phyloP scores from a whole-genome alignment of 2,329 filamentous ascomycete species.

The Talaromyces amestolkiae region DNA sequence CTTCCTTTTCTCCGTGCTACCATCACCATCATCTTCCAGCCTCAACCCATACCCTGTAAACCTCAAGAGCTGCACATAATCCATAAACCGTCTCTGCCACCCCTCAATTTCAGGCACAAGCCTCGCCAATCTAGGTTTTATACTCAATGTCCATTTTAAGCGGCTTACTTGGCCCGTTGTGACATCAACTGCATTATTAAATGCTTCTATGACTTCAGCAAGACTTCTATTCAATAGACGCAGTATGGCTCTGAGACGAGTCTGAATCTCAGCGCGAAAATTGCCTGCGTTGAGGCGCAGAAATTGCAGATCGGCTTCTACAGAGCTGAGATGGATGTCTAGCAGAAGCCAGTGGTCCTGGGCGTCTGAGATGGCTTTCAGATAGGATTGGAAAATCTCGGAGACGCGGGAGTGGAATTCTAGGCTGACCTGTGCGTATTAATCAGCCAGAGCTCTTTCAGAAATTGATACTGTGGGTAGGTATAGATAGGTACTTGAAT shows the following conservation, averaged over 20 bases:
- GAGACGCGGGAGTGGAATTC: neutral
- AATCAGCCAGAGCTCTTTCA: neutral
- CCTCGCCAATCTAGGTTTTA: neutral
- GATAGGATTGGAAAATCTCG: neutral
- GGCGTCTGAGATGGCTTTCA: neutral
- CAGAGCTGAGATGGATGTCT: neutral
- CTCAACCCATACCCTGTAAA: neutral
- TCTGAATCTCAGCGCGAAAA: neutral
- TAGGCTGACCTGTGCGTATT: neutral
- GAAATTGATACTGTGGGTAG: neutral
- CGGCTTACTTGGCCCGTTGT: neutral
- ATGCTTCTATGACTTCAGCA: neutral
- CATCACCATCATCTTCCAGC: neutral
- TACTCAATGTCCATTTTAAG: neutral
- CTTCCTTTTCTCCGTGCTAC: neutral
- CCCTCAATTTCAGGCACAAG: neutral
- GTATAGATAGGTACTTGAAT: neutral
- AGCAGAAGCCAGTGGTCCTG: constrained; percentile 3
- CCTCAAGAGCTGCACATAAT: constrained; percentile 2
- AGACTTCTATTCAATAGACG: neutral
- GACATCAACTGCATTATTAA: neutral
- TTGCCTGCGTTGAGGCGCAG: neutral
- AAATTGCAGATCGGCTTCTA: constrained; percentile 3
- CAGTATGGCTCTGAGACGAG: neutral
- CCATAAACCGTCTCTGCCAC: constrained; percentile 1